Base-by-base conservation (phyloP, 2,329 filamentous ascomycete genomes). In the Pseudopithomyces maydicus region DNA sequence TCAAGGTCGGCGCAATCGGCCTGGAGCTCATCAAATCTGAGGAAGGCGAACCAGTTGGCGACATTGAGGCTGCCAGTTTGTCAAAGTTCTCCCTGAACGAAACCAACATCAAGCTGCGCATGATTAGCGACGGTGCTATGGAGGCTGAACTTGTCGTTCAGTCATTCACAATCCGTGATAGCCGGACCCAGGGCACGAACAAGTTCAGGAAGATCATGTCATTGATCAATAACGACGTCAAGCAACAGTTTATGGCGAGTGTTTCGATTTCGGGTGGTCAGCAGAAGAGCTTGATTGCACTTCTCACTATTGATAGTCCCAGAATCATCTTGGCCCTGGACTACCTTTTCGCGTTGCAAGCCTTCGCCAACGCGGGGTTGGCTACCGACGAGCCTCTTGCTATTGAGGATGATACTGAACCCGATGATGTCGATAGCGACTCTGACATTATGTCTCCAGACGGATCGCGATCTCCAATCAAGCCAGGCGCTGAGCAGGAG, bases 171-270 rank as follows among this genome's bases (percentile, higher is more conserved):
- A 97, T 98, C 63, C 86, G 91, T 54, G 95, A 99, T 74, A 97
- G 90, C 61, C 88, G 96, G n/a, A 88, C 87, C 4, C 85, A 87
- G 52, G 93, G 96, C 67, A 90, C 89, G 5, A 99, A 97, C 80
- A 97, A 96, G 72, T 99, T 96, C 82, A 88, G 92, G 49, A 96
- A 94, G 74, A 97, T 99, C 78, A 98, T 99, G 95, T 93, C 93
- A 1, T 88, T 96, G 54, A 92, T 93, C 70, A 98, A 97, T 76
- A 94, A 92, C 66, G 90, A 93, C 54, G 92, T 95, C 53, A 85
- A 87, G 44, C 93, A 98, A 74, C 96, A 99, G 68, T 93, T 99
- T 70, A 99, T 99, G 95, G 95, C 95, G 17, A 97, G 90, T 72
- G 81, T 99, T 3, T 96, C 93, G 0, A 96, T 99, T 77, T 92